Base-by-base conservation (phyloP, 2,329 filamentous ascomycete genomes). In the Trichophyton schoenleinii region DNA sequence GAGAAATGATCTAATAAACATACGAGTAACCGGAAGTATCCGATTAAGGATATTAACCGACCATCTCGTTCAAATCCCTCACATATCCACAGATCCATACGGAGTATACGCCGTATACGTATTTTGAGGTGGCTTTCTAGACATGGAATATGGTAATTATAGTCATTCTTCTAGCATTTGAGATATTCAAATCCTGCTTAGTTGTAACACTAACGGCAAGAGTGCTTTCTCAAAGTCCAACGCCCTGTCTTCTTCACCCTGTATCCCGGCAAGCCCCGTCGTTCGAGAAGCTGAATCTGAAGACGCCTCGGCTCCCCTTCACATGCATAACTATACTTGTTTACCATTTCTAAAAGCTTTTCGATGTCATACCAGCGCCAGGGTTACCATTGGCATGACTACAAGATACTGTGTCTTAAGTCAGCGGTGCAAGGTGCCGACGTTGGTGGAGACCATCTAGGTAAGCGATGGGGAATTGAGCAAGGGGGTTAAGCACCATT, bases 11-110 rank as follows among this genome's bases (percentile, higher is more conserved):
- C 13, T 34, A 31, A 53, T 25, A 38, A 13, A 38, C 34, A 15
- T 31, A 53, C 49, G 18, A 53, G 49, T 53, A 53, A 53, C 49
- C 49, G 49, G 49, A 53, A 53, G 22, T 53, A 53, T 53, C 49
- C 49, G 49, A 53, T 13, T 15, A 53, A 13, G 34, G 34, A 13
- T 11, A 53, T 28, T n/a, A 44, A n/a, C 49, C 28, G 3, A 28
- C 22, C 3, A 11, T 28, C 20, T 22, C 28, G 28, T 31, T 31
- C 44, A 48, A 20, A 22, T 25, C 49, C 49, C 49, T 22, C 22
- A 53, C 11, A 15, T 34, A 53, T 31, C 44, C 44, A 53, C 11
- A 4, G 3, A 52, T 52, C 46, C 20, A 1, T 52, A 52, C 46
- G n/a, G 6, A 5, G 44, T 53, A 53, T n/a, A 31, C 46, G n/a